Evolutionary conservation across 1,139 yeast genomes (phyloP), one percentile per base, ranked within the genome.

Genomic region (Yamadazyma sp.): DNA sequence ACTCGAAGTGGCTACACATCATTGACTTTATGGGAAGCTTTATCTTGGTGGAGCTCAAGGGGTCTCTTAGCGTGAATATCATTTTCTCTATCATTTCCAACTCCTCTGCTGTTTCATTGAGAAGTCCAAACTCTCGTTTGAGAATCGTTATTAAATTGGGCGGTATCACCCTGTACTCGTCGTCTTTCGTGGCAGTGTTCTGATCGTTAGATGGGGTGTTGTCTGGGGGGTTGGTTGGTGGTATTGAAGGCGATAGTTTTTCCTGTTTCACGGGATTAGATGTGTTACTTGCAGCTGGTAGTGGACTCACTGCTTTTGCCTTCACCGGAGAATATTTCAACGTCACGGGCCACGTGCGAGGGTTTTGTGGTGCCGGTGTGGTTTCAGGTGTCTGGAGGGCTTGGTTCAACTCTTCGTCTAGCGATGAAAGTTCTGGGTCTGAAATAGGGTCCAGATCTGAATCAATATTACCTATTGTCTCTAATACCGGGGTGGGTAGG

Each of bases 1-100:
- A 71, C 51, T 70, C 77, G 46, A 72, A 70, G 49, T 72, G 77
- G 24, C 50, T 49, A 46, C 77, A 72, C 1, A 47, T 44, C 9
- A 50, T 45, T 3, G 75, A 61, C 47, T 69, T 71, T 2, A 72
- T 69, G 1, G 77, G 77, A 7, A 71, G 51, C 29, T 54, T 49
- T 31, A 72, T 69, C 40, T 62, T 64, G 31, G 68, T 61, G 22
- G 70, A 69, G 17, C 67, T 58, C 16, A 64, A 48, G 5, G 69
- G 69, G 43, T 64, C 69, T 40, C 62, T 49, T 16, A 64, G 44
- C 1, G 66, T 52, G 44, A 64, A 62, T 2, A 60, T 51, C 33
- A 62, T 54, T 33, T 55, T 59, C 31, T 60, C 62, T n/a, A 61
- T 56, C 48, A 59, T 49, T 1, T 51, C 54, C 6, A 50, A 34